These are phyloP conservation scores for Phytophthora pisi DNA, from an alignment of 352 stramenopile genomes.

Conservation along the genomic window DNA sequence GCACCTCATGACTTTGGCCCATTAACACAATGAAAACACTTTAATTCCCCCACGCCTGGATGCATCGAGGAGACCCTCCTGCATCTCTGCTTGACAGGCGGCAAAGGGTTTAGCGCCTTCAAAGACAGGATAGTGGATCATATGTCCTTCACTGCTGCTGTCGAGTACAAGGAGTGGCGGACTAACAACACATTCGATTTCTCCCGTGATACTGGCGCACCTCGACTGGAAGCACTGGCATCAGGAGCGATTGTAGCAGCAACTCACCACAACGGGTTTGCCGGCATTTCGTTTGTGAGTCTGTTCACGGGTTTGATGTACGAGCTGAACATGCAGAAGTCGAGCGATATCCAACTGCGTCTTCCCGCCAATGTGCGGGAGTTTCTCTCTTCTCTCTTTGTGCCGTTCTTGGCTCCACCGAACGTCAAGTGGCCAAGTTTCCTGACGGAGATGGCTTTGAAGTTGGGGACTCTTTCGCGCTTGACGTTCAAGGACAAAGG, in stretches of 20 bases:
- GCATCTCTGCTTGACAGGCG: neutral
- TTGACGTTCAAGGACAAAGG: neutral
- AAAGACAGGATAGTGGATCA: neutral
- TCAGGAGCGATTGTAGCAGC: neutral
- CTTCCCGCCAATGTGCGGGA: neutral
- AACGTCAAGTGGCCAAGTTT: neutral
- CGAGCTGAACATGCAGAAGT: constrained; percentile 1
- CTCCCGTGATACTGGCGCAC: neutral
- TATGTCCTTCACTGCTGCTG: too few relatives aligned
- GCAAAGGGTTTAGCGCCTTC: neutral
- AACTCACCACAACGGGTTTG: neutral
- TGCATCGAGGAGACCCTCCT: too few relatives aligned
- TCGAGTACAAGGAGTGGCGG: too few relatives aligned
- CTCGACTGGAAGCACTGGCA: neutral
- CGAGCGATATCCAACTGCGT: neutral
- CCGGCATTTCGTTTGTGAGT: neutral
- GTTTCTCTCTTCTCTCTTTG: neutral
- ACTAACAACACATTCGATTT: too few relatives aligned
- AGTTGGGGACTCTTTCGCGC: constrained; percentile 1
- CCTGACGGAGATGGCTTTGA: neutral
- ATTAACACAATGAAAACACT: too few relatives aligned
- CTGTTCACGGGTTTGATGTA: neutral
- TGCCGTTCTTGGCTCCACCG: neutral
- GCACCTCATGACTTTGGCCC: too few relatives aligned
- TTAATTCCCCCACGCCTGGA: too few relatives aligned